These are phyloP conservation scores for Globisporangium camurandrum DNA, from an alignment of 352 stramenopile genomes.

Conservation along the genomic window DNA sequence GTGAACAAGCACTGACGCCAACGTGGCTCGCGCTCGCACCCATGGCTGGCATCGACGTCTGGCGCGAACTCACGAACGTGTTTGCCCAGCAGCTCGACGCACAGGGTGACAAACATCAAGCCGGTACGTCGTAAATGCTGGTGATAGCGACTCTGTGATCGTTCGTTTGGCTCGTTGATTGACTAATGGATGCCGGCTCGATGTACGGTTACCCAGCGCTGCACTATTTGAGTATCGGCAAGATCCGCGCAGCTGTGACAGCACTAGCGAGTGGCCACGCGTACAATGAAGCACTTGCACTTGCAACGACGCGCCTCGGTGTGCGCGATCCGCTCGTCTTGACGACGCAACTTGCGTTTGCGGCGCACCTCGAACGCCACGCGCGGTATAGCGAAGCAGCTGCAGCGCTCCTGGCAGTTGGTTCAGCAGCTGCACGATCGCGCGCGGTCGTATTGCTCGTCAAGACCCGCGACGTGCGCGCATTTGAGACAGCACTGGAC, in stretches of 20 bases:
- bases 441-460: constrained; percentile 23
- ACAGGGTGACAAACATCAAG: constrained; percentile 34
- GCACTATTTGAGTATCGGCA: constrained; percentile 50
- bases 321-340: constrained; percentile 28
- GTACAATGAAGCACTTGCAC: constrained; percentile 48
- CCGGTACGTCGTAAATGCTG: too few species aligned
- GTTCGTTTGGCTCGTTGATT: too few species aligned
- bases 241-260: constrained; percentile 38
- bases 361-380: constrained; percentile 25
- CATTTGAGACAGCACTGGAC: constrained; percentile 24
- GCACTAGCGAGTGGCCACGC: constrained; percentile 29
- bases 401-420: constrained; percentile 18
- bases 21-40: constrained; percentile 63
- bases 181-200: too few species aligned
- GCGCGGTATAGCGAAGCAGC: constrained; percentile 25
- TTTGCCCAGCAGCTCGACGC: constrained; percentile 51
- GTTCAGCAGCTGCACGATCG: constrained; percentile 12
- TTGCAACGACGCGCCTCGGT: constrained; percentile 38
- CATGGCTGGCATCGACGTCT: constrained; percentile 66
- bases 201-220: constrained; percentile 22
- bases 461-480: constrained; percentile 22
- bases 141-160: too few species aligned
- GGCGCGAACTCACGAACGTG: constrained; percentile 52
- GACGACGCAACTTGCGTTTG: constrained; percentile 30
- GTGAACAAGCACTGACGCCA: constrained; percentile 30